Evolutionary conservation across 106 monocot genomes (phyloP).

Genomic region (Apostasia shenzhenica): DNA sequence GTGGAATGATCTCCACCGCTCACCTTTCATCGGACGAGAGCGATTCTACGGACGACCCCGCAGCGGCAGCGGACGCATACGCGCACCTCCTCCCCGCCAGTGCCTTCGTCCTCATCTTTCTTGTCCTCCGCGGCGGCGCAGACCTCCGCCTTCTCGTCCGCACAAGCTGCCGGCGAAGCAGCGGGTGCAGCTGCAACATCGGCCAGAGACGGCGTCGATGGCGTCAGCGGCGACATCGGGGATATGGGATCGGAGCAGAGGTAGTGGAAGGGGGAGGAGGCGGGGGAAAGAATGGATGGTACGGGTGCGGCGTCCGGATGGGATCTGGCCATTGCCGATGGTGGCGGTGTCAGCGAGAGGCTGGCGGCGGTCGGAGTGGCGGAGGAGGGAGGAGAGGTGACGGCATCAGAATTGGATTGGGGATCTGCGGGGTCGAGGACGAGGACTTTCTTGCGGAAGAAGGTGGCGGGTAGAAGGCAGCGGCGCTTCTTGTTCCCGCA

Average conservation of each 20-base stretch:
- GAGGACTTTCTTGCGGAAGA: conserved; percentile 7
- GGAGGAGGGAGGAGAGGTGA: neutral
- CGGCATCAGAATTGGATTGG: neutral
- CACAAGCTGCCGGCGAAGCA: too few relatives aligned
- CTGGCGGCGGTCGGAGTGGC: neutral
- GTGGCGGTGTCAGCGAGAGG: neutral
- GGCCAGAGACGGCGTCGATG: neutral
- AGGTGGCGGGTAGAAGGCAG: neutral
- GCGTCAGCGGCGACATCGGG: neutral
- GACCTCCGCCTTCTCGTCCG: neutral
- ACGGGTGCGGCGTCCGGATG: neutral
- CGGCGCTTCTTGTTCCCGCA: conserved; percentile 8
- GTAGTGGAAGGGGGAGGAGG: neutral
- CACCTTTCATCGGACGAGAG: neutral
- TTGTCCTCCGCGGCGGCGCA: neutral
- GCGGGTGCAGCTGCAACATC: neutral
- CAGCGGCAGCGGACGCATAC: neutral
- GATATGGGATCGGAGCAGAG: neutral
- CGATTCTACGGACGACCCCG: neutral
- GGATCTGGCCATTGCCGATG: neutral
- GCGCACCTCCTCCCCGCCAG: neutral
- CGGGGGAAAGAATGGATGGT: neutral
- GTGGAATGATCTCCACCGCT: neutral
- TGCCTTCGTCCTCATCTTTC: neutral
- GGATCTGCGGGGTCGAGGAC: neutral